Base-by-base conservation (phyloP, 495 filamentous ascomycete genomes). In the Neurospora sp. region DNA sequence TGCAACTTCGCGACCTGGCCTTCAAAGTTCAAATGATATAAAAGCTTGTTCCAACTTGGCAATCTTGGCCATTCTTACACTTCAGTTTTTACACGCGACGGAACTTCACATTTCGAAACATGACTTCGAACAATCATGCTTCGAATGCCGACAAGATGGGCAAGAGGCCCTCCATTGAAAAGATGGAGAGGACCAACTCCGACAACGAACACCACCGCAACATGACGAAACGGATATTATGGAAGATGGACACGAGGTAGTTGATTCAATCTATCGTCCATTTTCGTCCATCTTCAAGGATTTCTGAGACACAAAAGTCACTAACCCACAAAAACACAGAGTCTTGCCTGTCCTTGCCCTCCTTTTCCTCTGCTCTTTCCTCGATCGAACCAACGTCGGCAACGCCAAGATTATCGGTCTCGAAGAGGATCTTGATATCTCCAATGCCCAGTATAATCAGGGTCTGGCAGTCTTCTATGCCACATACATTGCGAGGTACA, bases 331-430 rank as follows among this genome's bases (percentile, higher is more conserved):
- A 14, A 5, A 84, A 83, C 85, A 23, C 27, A 86, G 85, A 71
- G 84, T 87, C 42, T 76, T 87, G 12, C 87, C 87, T 23, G 73
- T 88, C 70, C 81, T 89, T 60, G 82, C 84, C 10, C 73, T 87
- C 35, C 77, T 87, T 38, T 85, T 85, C 78, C 80, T 87, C 39
- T 86, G 85, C 75, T 85, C 84, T 27, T 97, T 97, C 81, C 86
- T 97, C 49, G 93, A 95, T 79, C 87, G 93, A 79, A 87, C 89
- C 12, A 93, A 92, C 76, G 91, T 95, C 41, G 94, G 94, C 62
- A 97, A 97, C 83, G 94, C 94, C 14, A 92, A 91, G 77, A 87
- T 96, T 49, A 90, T 89, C 74, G 90, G 91, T 35, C 85, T 96
- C 7, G 82, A 91, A 73, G 77, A 82, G n/a, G 87, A 91, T 74